Evolutionary conservation across 805 yeast species (phyloP), one percentile per base, ranked within the genome.

Genomic region (Limtongia smithiae): DNA sequence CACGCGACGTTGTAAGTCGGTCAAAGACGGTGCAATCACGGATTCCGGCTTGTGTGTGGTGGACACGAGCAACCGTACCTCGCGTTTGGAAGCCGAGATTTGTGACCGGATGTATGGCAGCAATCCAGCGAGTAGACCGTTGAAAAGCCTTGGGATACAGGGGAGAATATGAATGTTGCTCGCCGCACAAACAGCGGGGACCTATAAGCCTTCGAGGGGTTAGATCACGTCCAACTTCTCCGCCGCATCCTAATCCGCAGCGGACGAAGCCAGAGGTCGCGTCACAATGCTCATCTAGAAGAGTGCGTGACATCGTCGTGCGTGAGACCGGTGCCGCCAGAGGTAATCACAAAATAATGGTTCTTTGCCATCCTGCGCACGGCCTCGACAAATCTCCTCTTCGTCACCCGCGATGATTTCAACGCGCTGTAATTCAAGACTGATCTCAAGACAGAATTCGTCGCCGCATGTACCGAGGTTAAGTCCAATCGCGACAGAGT

Each of bases 291-390:
- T 71, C 58, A 79, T 72, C 59, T 81, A 30, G 85, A 73, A 44
- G 78, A 80, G 65, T 88, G 88, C 0, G 95, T 87, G 52, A 88
- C 82, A 64, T 88, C 96, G 63, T 88, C 96, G 60, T 87, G 95
- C 0, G 96, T 88, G 3, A 94, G 85, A 0, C 96, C 96, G 50
- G 88, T 85, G 6, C 75, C 82, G 28, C 86, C 84, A 47, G 83
- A 75, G 0, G 94, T 85, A 20, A 85, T 77, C 6, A 85, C 74
- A 37, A 85, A 74, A 61, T 84, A 87, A 58, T 79, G 81, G n/a
- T 71, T 65, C 18, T 68, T 57, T n/a, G 78, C 70, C 38, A 82
- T 66, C 9, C 68, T 60, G 27, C 63, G 65, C 20, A 85, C 65
- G 0, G 81, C 76, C 14, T 72, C 72, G 1, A 73, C 68, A 37